A percentile compares a stretch with the other conserved stretches of the same genome.
Evolutionary conservation across 208 protist species (phyloP).

Genomic region (Acanthamoeba quina): DNA sequence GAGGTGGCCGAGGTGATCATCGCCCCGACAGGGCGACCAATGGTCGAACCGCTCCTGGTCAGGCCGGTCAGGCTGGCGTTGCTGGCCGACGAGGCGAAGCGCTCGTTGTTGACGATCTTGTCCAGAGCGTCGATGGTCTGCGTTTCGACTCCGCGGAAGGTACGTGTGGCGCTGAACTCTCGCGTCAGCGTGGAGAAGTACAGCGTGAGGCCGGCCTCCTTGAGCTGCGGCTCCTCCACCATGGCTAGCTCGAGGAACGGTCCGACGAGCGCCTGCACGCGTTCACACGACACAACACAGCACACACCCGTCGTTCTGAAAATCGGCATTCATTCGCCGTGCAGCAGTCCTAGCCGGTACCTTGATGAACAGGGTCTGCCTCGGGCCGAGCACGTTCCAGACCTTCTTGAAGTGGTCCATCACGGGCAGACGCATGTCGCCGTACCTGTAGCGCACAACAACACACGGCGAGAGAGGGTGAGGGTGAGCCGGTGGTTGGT

Average conservation of each 20-base stretch:
- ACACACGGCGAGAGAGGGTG: too few species aligned
- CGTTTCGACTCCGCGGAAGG: conserved; percentile 69
- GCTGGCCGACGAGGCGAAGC: conserved; percentile 26
- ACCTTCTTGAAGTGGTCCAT: conserved; percentile 74
- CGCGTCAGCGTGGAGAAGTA: conserved; percentile 65
- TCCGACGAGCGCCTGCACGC: neutral
- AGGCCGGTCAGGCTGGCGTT: neutral
- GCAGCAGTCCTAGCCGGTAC: neutral
- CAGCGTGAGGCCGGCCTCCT: conserved; percentile 66
- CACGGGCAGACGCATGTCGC: conserved; percentile 68
- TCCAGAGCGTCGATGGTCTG: conserved; percentile 74
- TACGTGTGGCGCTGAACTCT: conserved; percentile 67
- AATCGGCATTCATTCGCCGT: neutral
- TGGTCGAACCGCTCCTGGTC: conserved; percentile 1
- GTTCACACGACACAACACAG: neutral
- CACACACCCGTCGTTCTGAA: neutral
- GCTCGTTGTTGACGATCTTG: conserved; percentile 72
- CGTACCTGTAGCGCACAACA: neutral
- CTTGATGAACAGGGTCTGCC: conserved; percentile 72
- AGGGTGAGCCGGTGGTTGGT: neutral
- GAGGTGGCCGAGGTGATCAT: conserved; percentile 56
- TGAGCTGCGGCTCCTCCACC: conserved; percentile 66
- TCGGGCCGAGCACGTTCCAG: conserved; percentile 61
- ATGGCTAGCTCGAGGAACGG: conserved; percentile 73
- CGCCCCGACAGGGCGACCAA: neutral